Evolutionary conservation across 192 early-diverging fungal species (phyloP).

Genomic region (Linnemannia elongata): DNA sequence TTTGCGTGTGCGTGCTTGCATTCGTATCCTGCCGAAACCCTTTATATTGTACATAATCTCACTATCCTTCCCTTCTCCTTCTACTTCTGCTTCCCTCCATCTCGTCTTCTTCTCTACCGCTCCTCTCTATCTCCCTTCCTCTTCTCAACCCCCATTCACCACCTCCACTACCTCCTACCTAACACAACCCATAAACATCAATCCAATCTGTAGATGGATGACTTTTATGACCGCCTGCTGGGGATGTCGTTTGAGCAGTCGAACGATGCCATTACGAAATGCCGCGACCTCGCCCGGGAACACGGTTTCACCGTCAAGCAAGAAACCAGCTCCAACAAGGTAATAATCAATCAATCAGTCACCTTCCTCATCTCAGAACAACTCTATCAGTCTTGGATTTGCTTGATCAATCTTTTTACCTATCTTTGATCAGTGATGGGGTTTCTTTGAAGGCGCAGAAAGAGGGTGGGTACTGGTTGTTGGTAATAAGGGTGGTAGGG

Average conservation of each 20-base stretch:
- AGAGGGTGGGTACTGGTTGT: not conserved
- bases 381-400: slow-evolving; percentile 1
- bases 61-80: not conserved
- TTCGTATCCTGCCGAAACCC: slow-evolving; percentile 12
- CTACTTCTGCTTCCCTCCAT: not conserved
- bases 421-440: not conserved
- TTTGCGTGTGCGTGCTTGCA: not conserved
- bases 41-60: not conserved
- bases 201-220: slow-evolving; percentile 60
- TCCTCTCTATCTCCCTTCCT: not conserved
- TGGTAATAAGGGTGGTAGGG: too few relatives aligned
- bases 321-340: slow-evolving; percentile 70
- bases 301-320: slow-evolving; percentile 72
- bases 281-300: slow-evolving; percentile 61
- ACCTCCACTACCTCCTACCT: not conserved
- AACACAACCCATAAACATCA: not conserved
- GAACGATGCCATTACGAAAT: slow-evolving; percentile 57
- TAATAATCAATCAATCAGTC: slow-evolving; percentile 20
- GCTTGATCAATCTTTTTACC: not conserved
- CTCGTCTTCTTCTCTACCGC: not conserved
- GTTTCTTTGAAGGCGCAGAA: not conserved
- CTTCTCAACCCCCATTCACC: not conserved
- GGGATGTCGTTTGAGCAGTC: slow-evolving; percentile 63
- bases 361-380: not conserved
- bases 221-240: slow-evolving; percentile 63